Evolutionary conservation across 345 rosid genomes (phyloP), one percentile per base, ranked within the genome.

Genomic region (Euphorbia lathyris): DNA sequence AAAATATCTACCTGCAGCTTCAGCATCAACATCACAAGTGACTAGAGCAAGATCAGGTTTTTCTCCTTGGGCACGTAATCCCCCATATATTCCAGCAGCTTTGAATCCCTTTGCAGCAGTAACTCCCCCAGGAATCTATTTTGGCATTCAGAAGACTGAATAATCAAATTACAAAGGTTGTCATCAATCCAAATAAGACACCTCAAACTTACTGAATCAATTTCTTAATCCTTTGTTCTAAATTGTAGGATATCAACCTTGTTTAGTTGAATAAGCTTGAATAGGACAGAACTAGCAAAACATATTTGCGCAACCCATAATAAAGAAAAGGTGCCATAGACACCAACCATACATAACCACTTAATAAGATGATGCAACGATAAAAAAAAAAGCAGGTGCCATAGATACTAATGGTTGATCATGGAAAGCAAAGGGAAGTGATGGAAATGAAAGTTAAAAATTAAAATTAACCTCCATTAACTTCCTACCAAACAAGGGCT

Each of bases 31-130:
- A 74, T 92, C 97, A 78, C 98, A 92, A 48, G 87, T 79, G 52
- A 92, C 88, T 69, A 92, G 92, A 0, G 97, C 96, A 10, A 90
- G 94, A 84, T 92, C 96, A 9, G 98, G 98, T 77, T 89, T 92
- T 72, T 83, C 87, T 76, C 94, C 92, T 77, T 84, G 74, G 69
- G 97, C 98, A 52, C 94, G 88, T 78, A 95, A 80, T 9, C 98
- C 94, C 29, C 88, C 96, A 84, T 83, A 90, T 59, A 90, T 82
- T 25, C 97, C 97, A 16, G 90, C 85, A 57, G 99, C 96, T 71
- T 82, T 85, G 69, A 95, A 92, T 52, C 98, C 99, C 78, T 83
- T 88, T 0, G 99, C 91, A 53, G 99, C 98, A 22, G 97, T 89
- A 71, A 95, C 96, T 65, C 98, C 97, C 42, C 98, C 98, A 0